These are phyloP conservation scores for Jaminaea rosea DNA, from an alignment of 1,284 basidiomycete species.

Conservation along the genomic window DNA sequence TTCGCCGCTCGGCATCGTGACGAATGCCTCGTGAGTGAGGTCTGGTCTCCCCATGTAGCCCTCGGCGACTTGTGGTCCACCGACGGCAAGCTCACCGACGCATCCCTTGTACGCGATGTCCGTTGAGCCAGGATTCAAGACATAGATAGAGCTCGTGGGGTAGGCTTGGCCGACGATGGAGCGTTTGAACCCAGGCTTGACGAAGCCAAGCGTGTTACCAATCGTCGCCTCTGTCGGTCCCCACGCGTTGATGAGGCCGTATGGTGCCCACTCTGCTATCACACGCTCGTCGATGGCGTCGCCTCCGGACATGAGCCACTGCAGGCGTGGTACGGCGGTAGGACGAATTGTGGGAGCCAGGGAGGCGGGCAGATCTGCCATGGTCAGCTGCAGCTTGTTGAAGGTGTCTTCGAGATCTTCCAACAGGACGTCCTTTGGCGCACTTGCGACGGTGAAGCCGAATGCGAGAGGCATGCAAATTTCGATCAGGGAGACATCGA, in stretches of 20 bases:
- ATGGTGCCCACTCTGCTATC: constrained; percentile 32
- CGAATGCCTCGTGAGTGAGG: constrained; percentile 33
- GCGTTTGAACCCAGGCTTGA: constrained; percentile 20
- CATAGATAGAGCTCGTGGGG: constrained; percentile 26
- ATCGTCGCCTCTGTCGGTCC: constrained; percentile 45
- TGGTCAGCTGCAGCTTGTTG: constrained; percentile 30
- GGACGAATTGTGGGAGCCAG: constrained; percentile 38
- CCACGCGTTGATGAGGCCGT: constrained; percentile 43
- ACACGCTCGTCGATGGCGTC: constrained; percentile 41
- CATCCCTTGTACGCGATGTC: constrained; percentile 19
- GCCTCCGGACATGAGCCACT: constrained; percentile 46
- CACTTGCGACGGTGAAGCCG: constrained; percentile 36
- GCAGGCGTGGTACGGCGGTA: constrained; percentile 25
- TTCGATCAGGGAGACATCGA: constrained; percentile 44
- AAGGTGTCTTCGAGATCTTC: constrained; percentile 35
- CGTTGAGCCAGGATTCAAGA: constrained; percentile 17
- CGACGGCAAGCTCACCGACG: constrained; percentile 40
- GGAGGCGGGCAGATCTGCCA: constrained; percentile 41
- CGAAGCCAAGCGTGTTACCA: constrained; percentile 42
- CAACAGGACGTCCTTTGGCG: constrained; percentile 37
- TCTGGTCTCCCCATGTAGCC: constrained; percentile 36
- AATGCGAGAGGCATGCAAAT: constrained; percentile 41
- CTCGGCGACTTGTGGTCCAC: constrained; percentile 41
- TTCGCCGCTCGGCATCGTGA: constrained; percentile 22
- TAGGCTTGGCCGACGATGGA: constrained; percentile 35